Evolutionary conservation across 2,329 filamentous ascomycete genomes (phyloP), one percentile per base, ranked within the genome.

Genomic region (Cercospora canescens): DNA sequence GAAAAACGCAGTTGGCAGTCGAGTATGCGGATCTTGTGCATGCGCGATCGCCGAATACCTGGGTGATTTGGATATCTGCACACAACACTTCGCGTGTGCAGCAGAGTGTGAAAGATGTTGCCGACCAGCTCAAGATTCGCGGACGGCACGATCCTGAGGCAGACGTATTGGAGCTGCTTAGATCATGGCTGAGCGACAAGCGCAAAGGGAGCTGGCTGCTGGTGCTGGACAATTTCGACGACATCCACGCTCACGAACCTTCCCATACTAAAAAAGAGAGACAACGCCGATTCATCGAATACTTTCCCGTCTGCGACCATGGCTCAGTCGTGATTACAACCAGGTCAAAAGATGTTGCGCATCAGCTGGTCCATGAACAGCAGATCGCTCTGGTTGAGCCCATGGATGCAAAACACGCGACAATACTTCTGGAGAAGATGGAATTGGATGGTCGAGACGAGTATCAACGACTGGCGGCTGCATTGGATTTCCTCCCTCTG

Each of bases 401-500:
- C 2, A 76, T 77, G 73, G 61, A 68, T 16, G 28, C 68, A 26
- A 57, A 30, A 16, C 14, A 73, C 12, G 70, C 67, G 18, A 48
- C 60, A 12, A 71, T 78, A 9, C 62, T 75, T 6, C 37, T 58
- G 24, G 74, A 69, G 14, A 75, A 73, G 64, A 62, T 76, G 1
- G 65, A 61, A 1, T 7, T 34, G 16, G 18, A 41, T 8, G 63
- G 68, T 39, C 45, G 62, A 11, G 60, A 57, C 16, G 57, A 57
- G 7, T 16, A 55, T 4, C 5, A 8, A 30, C 18, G 67, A 32
- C 70, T 75, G 1, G 64, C 59, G n/a, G 30, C 60, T 2, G 70
- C 70, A 16, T 75, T 80, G 0, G 76, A 77, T 0, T 70, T 62
- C 58, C 75, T 78, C 62, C 78, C 76, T 28, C 74, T 79, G 26